These are phyloP conservation scores for Neofusicoccum sp. DNA, from an alignment of 2,329 filamentous ascomycete species.

Conservation along the genomic window DNA sequence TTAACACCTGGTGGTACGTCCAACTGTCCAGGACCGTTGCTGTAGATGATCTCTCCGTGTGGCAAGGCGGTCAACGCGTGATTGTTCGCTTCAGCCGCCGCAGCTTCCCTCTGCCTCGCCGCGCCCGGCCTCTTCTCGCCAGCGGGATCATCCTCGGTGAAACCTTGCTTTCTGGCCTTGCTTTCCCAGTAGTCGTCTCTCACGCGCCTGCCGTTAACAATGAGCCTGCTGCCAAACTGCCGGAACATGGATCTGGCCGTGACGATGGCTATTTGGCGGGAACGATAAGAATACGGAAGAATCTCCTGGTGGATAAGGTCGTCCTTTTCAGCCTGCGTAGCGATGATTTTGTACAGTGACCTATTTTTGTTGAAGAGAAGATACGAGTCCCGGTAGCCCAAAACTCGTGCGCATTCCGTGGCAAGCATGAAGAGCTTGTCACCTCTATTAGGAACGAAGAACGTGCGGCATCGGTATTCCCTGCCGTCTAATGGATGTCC, in stretches of 20 bases:
- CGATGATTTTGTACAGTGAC: constrained; percentile 96
- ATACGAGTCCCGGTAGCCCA: constrained; percentile 97
- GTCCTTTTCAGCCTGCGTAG: constrained; percentile 92
- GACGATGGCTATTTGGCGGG: constrained; percentile 97
- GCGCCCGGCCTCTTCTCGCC: constrained; percentile 95
- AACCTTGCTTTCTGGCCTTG: constrained; percentile 95
- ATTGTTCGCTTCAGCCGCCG: constrained; percentile 62
- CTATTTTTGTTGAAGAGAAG: constrained; percentile 98
- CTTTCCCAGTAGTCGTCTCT: constrained; percentile 99
- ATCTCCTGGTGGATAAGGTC: constrained; percentile 94
- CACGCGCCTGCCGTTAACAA: constrained; percentile 83
- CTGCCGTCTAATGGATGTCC: constrained; percentile 79
- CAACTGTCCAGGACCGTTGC: constrained; percentile 58
- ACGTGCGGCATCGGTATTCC: constrained; percentile 90
- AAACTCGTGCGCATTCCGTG: constrained; percentile 90
- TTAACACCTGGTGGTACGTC: constrained; percentile 49
- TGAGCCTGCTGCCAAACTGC: constrained; percentile 93
- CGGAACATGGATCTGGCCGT: constrained; percentile 98
- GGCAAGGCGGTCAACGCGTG: constrained; percentile 60
- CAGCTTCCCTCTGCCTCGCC: constrained; percentile 81
- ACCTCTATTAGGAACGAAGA: constrained; percentile 84
- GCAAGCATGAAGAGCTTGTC: constrained; percentile 98
- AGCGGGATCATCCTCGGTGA: constrained; percentile 92
- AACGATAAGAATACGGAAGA: constrained; percentile 93
- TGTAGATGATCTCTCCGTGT: constrained; percentile 86